Base-by-base conservation (phyloP, 208 protist species). In the Porcisia hertigi region DNA sequence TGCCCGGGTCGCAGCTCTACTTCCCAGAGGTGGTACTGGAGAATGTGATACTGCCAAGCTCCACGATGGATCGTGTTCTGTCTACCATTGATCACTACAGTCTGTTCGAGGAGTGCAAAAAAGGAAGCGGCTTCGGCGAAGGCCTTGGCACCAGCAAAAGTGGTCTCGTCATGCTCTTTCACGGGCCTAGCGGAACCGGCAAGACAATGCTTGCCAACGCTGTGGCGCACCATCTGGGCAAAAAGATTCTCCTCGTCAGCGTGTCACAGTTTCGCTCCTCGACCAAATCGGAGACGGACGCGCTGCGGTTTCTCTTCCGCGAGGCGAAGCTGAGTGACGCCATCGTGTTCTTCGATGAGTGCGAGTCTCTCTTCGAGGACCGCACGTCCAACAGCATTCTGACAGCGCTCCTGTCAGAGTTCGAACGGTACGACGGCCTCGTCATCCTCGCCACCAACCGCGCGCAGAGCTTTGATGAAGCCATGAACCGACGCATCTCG, bases 161-260 rank as follows among this genome's bases (percentile, higher is more conserved):
- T 18, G 93, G 94, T 8, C 82, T 98, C 39, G 92, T 97, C 20
- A 88, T 98, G 67, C 86, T 98, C 30, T 98, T 98, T 78, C 95
- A 96, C 76, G 96, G 96, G 3, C 92, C 92, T 14, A 95, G 88
- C 75, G 96, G 95, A 20, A 98, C 94, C 1, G 96, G 96, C 18
- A 98, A 98, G 80, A 98, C 96, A 53, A 98, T 98, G 94, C 84
- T 97, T 25, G 93, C 94, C 47, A 97, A 98, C 83, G 96, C 96
- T 20, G 89, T 98, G 12, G 94, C 94, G 64, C 82, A 96, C 71
- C 85, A 98, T 59, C 71, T 98, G 41, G 18, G 89, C 14, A 97
- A 98, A 70, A 92, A 89, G 52, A 85, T 98, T 47, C 83, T 98
- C 6, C 85, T 98, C 25, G 94, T 98, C 36, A 96, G 92, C 60